These are phyloP conservation scores for Entamoeba moshkovskii DNA, from an alignment of 208 protist species.

Conservation along the genomic window DNA sequence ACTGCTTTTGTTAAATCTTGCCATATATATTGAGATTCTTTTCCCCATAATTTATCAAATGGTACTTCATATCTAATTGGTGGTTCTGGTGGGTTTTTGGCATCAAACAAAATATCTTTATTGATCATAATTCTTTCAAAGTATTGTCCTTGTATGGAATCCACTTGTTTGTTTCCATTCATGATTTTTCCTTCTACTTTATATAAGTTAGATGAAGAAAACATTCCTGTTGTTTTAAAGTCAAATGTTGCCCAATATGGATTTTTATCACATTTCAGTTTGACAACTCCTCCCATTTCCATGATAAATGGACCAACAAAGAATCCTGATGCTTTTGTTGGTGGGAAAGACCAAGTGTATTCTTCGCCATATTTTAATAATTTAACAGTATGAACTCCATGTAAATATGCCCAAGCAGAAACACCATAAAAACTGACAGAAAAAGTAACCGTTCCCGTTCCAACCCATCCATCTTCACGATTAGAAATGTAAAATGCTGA, in stretches of 20 bases:
- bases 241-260: neutral
- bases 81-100: neutral
- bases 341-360: neutral
- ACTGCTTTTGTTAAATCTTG: neutral
- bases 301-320: neutral
- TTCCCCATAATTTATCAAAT: neutral
- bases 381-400: neutral
- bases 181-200: neutral
- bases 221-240: neutral
- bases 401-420: neutral
- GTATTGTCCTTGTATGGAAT: neutral
- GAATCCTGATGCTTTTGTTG: neutral
- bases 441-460: slow-evolving; percentile 14
- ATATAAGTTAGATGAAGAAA: neutral
- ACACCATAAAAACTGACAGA: slow-evolving; percentile 6
- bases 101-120: neutral
- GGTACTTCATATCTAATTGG: neutral
- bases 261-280: neutral
- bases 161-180: neutral
- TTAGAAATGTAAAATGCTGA: slow-evolving; percentile 53
- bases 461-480: slow-evolving; percentile 36
- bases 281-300: neutral
- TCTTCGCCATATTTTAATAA: neutral
- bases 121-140: neutral
- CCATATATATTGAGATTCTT: slow-evolving; percentile 8